Conservation (phyloP, 495 filamentous ascomycete species). For the Aspergillus indologenus region DNA sequence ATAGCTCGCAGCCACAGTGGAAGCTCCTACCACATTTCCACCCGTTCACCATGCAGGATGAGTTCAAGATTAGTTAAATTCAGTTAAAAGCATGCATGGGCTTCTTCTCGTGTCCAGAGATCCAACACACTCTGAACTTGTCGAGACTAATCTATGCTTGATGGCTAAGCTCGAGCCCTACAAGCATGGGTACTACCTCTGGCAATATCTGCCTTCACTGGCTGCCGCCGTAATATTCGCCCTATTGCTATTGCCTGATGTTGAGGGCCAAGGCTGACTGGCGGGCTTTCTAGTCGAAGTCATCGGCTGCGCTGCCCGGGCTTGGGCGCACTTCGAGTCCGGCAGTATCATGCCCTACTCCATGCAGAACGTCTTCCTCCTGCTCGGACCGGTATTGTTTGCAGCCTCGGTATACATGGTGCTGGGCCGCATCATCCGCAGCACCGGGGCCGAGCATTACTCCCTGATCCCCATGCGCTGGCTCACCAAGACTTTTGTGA, state of each 20-base stretch:
- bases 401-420: slow-evolving; percentile 13
- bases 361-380: slow-evolving; percentile 11
- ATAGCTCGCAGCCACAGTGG: too few relatives aligned
- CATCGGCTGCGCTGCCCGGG: slow-evolving; percentile 23
- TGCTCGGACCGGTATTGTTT: slow-evolving; percentile 7
- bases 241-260: slow-evolving; percentile 40
- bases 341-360: slow-evolving; percentile 17
- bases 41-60: too few relatives aligned
- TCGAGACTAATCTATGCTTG: too few relatives aligned
- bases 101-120: too few relatives aligned
- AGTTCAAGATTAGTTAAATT: too few relatives aligned
- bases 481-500: slow-evolving; percentile 7
- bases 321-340: slow-evolving; percentile 22
- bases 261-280: too few relatives aligned
- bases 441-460: slow-evolving; percentile 5
- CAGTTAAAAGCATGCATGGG: too few relatives aligned
- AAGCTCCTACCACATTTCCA: too few relatives aligned
- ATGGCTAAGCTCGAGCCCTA: slow-evolving; percentile 18
- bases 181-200: slow-evolving; percentile 15
- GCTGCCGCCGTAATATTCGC: slow-evolving; percentile 43
- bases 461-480: slow-evolving; percentile 4
- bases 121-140: too few relatives aligned
- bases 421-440: slow-evolving; percentile 11
- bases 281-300: slow-evolving; percentile 25
- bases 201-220: slow-evolving; percentile 38